Evolutionary conservation across 2,329 filamentous ascomycete genomes (phyloP), one percentile per base, ranked within the genome.

Genomic region (Xylariaceae sp.): DNA sequence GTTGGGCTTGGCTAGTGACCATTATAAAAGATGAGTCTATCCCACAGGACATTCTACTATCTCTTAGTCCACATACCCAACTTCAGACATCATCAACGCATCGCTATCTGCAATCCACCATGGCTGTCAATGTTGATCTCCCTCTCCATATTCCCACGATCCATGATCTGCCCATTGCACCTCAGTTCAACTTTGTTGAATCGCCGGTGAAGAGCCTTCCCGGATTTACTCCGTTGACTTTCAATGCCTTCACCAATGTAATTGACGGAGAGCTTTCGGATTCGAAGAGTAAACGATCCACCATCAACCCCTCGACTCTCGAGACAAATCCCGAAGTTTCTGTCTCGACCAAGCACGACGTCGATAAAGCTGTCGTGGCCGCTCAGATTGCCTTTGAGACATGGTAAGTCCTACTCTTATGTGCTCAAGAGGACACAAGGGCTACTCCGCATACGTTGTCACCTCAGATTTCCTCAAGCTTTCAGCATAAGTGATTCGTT

Each of bases 261-360:
- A 72, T 81, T 55, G 70, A 78, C 54, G 76, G 75, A 50, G 65
- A 77, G 62, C 22, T 52, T 51, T 67, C 68, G 15, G 62, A 68
- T 15, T 75, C 74, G 1, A 56, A 66, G 22, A 61, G 70, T 47
- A 77, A 71, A 11, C 72, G 75, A 47, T 71, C 73, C 57, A 69
- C 72, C 39, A 66, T 79, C 58, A 80, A 81, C 62, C 78, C 78
- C 1, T 66, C 77, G 3, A 79, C 73, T 9, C 65, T 70, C 19
- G 65, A 76, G 53, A 65, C 73, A 27, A 75, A 77, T 44, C 72
- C 75, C 22, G 70, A 73, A 14, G 77, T 80, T 1, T 78, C 78
- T 0, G 64, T 81, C 35, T 70, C 69, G 5, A 75, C 71, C 2
- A 66, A 66, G 36, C 60, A 72, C 39, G 77, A 82, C 56, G 65